Base-by-base conservation (phyloP, 805 yeast genomes). In the Cyberlindnera maritima region DNA sequence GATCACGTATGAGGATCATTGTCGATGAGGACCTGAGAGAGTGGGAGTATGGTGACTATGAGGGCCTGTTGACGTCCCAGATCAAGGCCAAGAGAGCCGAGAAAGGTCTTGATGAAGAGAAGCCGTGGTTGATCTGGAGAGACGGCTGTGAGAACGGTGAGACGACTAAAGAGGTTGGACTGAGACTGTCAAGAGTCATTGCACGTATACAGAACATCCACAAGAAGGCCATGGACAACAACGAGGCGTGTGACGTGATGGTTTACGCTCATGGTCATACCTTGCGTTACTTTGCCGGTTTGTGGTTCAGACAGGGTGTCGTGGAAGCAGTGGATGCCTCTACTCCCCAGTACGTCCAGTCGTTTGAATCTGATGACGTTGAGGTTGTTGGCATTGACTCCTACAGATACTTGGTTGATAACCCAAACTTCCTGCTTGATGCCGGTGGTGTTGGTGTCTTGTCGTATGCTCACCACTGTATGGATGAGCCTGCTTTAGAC, bases 41-140 rank as follows among this genome's bases (percentile, higher is more conserved):
- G 68, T 92, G 97, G 97, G 95, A 88, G 55, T 92, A 92, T 60
- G 98, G 98, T 56, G 94, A 88, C 61, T 92, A 92, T 65, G 98
- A 92, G 71, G 98, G 98, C 5, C 65, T 82, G 55, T 62, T 75
- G 47, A 85, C 96, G 2, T 63, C 69, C 7, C 80, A 91, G 58
- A 89, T 91, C 63, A 68, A 75, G 37, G 77, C 71, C 13, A 65
- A 80, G 54, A 79, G 96, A 62, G 67, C 68, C 23, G 57, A 67
- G 25, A 73, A 83, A 45, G 95, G 94, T 0, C 66, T 86, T 34
- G 78, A 71, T 38, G 50, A 57, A 28, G 75, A 71, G 35, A 59
- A 55, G 31, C 70, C 71, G 4, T 90, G 97, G 97, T 70, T 75
- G 45, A 90, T 92, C 62, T 91, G 97, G 95, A 67, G 80, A 50